A percentile compares a stretch with the other conserved stretches of the same genome.
These are phyloP conservation scores for Colletotrichum zoysiae DNA, from an alignment of 2,329 filamentous ascomycete genomes.

Conservation along the genomic window DNA sequence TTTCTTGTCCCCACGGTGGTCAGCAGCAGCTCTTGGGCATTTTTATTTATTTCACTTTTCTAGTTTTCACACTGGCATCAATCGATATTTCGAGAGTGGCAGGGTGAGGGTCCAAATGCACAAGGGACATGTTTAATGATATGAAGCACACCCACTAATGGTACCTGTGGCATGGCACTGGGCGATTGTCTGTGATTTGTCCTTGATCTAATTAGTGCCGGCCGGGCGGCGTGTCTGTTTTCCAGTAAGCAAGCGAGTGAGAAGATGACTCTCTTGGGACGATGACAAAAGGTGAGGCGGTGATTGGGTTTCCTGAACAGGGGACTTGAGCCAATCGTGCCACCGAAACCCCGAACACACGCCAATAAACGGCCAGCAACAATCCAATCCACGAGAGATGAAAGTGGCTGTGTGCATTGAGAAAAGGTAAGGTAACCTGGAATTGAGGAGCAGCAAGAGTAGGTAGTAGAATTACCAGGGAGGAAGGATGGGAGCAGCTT, in stretches of 20 bases:
- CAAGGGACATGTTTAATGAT: conserved; percentile 10
- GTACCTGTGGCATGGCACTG: neutral
- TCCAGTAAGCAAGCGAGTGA: neutral
- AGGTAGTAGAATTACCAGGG: too few relatives aligned
- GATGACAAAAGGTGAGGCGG: conserved; percentile 1
- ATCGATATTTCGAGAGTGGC: conserved; percentile 1
- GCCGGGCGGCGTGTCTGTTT: neutral
- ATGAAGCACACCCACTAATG: neutral
- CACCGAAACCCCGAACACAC: neutral
- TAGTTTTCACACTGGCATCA: conserved; percentile 2
- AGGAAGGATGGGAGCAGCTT: neutral
- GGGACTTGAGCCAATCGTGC: neutral
- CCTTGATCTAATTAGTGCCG: neutral
- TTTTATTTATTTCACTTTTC: neutral
- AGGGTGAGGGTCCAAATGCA: neutral
- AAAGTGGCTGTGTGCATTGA: neutral
- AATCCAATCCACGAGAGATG: neutral
- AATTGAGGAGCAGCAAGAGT: neutral
- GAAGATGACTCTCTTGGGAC: neutral
- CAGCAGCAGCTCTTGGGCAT: conserved; percentile 12
- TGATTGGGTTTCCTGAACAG: neutral
- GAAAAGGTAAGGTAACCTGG: neutral
- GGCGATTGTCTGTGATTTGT: neutral
- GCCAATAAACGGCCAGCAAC: neutral
- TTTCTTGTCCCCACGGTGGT: neutral